Conservation (phyloP, 1,284 basidiomycete genomes). For the Irpex rosettiformis region DNA sequence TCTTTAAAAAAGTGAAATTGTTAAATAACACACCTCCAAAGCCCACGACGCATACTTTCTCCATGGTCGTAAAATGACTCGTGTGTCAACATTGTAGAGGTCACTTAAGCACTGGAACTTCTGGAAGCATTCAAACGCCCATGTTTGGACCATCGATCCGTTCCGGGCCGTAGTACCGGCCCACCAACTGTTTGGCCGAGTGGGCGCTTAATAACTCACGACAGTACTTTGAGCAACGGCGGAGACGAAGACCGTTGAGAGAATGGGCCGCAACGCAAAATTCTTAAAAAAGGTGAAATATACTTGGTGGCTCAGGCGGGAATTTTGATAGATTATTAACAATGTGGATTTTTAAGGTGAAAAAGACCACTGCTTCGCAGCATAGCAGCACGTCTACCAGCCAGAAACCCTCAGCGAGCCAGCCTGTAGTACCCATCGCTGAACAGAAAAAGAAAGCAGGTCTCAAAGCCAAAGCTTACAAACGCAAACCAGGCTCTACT, state of each 20-base stretch:
- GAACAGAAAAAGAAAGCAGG: constrained; percentile 43
- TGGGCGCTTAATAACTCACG: not conserved
- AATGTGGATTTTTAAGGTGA: constrained; percentile 13
- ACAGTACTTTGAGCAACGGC: not conserved
- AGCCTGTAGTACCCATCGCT: constrained; percentile 12
- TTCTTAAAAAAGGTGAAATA: constrained; percentile 24
- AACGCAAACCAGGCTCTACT: constrained; percentile 24
- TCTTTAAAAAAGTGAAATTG: not conserved
- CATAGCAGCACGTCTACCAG: constrained; percentile 5
- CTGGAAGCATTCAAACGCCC: no score
- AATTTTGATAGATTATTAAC: not conserved
- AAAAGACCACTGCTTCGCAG: constrained; percentile 19
- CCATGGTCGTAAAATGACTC: not conserved
- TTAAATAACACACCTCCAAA: constrained; percentile 13
- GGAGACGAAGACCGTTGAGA: not conserved
- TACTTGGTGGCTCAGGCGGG: not conserved
- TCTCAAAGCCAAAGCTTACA: constrained; percentile 35
- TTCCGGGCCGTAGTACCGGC: no score
- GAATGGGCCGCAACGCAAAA: constrained; percentile 30
- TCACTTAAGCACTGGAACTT: not conserved
- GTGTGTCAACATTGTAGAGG: not conserved
- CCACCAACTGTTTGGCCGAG: no score
- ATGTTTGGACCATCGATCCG: no score
- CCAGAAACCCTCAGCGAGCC: constrained; percentile 11
- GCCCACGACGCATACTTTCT: constrained; percentile 15